Percentiles rank a stretch among this genome's conserved stretches.
Conservation (phyloP, 208 protist species). For the Trypanosoma mega region DNA sequence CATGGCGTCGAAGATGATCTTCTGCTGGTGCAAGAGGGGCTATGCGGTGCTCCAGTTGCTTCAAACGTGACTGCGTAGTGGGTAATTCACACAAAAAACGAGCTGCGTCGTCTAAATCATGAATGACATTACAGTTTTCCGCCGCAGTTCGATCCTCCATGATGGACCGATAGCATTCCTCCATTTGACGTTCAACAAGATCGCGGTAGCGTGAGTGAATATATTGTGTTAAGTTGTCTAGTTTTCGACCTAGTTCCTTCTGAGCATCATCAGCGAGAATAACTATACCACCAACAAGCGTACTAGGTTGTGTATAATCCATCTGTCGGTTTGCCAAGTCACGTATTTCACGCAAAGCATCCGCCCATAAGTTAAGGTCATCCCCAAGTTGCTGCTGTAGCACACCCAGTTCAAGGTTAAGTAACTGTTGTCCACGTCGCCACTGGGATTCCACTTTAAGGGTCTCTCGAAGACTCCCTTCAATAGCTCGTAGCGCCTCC, state of each 20-base stretch:
- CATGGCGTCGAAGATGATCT: constrained; percentile 83
- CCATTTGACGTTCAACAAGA: constrained; percentile 69
- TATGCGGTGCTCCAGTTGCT: constrained; percentile 57
- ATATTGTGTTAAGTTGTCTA: constrained; percentile 80
- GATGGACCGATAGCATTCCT: constrained; percentile 49
- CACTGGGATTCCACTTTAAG: constrained; percentile 78
- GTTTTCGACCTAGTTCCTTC: constrained; percentile 76
- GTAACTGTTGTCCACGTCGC: constrained; percentile 80
- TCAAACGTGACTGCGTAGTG: constrained; percentile 73
- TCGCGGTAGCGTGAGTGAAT: constrained; percentile 81
- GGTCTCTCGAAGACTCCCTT: constrained; percentile 73
- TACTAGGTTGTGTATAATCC: constrained; percentile 89
- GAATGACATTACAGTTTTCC: constrained; percentile 92
- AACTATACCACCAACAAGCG: constrained; percentile 79
- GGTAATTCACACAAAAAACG: constrained; percentile 67
- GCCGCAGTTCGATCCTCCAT: constrained; percentile 55
- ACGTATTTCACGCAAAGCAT: constrained; percentile 62
- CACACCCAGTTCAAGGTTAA: constrained; percentile 76
- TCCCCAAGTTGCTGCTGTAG: constrained; percentile 82
- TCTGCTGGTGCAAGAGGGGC: constrained; percentile 76
- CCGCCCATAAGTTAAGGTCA: constrained; percentile 72
- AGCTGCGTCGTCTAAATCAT: constrained; percentile 64
- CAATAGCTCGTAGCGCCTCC: constrained; percentile 77
- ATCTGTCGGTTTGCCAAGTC: constrained; percentile 66
- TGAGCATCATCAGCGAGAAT: constrained; percentile 84